Conservation (phyloP, 805 yeast genomes). For the Metschnikowia bowlesiae region DNA sequence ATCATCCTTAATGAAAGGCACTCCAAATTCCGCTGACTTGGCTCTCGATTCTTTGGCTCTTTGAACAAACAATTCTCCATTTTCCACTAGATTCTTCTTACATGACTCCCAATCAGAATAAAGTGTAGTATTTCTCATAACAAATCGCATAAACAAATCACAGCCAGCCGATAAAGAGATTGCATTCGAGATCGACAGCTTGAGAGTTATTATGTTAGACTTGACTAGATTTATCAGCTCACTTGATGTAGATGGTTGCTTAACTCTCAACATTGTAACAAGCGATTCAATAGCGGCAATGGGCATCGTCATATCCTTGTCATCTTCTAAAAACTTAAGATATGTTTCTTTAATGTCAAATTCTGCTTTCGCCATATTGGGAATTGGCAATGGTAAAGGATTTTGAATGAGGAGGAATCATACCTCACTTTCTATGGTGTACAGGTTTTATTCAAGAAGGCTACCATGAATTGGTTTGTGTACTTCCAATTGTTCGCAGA, state of each 20-base stretch:
- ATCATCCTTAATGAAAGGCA: slow-evolving; percentile 88
- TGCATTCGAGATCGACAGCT: slow-evolving; percentile 79
- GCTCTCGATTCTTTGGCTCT: slow-evolving; percentile 88
- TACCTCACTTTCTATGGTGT: neutral
- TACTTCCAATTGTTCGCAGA: too few species aligned
- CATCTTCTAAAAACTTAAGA: slow-evolving; percentile 75
- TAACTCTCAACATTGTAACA: slow-evolving; percentile 73
- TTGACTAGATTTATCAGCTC: slow-evolving; percentile 82
- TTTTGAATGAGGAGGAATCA: neutral
- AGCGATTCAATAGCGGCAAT: slow-evolving; percentile 96
- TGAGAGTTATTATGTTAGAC: slow-evolving; percentile 69
- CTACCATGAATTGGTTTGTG: too few species aligned
- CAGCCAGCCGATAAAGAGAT: slow-evolving; percentile 96
- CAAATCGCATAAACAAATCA: slow-evolving; percentile 92
- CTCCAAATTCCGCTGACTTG: slow-evolving; percentile 82
- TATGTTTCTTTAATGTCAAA: slow-evolving; percentile 85
- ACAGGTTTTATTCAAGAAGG: neutral
- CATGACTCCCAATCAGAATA: slow-evolving; percentile 95
- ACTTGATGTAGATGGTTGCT: slow-evolving; percentile 90
- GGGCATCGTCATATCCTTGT: slow-evolving; percentile 98
- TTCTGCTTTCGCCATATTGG: slow-evolving; percentile 4
- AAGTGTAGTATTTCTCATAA: slow-evolving; percentile 79
- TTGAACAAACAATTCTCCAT: slow-evolving; percentile 86
- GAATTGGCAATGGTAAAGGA: neutral
- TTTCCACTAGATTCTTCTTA: slow-evolving; percentile 79